Percentiles rank a stretch among this genome's conserved stretches.
Conservation (phyloP, 139 green algal species). For the Volvox africanus region DNA sequence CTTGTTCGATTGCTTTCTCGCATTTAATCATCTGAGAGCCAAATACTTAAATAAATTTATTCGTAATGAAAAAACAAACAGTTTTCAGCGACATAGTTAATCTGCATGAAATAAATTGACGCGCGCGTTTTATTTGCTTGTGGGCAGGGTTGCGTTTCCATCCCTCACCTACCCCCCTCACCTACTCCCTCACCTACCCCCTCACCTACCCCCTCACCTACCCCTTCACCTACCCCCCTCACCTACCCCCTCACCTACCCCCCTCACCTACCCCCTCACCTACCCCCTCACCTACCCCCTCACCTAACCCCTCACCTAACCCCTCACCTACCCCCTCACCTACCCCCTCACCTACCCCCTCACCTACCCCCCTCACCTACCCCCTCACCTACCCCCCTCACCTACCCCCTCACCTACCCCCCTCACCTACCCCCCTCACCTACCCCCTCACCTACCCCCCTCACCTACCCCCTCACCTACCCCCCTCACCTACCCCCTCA, state of each 20-base stretch:
- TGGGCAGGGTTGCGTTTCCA: too few species aligned
- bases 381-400: neutral
- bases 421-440: neutral
- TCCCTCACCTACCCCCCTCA: too few species aligned
- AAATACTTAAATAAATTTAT: too few species aligned
- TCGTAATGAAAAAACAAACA: too few species aligned
- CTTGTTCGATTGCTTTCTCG: too few species aligned
- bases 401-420: neutral
- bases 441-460: neutral
- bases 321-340: neutral
- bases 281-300: too few species aligned
- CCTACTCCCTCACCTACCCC: neutral
- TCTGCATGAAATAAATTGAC: too few species aligned
- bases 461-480: neutral
- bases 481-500: neutral
- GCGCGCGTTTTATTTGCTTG: too few species aligned
- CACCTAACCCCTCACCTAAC: neutral
- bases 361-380: neutral
- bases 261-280: neutral
- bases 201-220: neutral
- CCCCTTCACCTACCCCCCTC: neutral
- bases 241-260: neutral
- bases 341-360: neutral
- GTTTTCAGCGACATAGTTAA: too few species aligned
- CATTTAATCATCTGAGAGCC: too few species aligned